Conservation (phyloP, 371 early-diverging fungal species). For the Rhizopus arrhizus region DNA sequence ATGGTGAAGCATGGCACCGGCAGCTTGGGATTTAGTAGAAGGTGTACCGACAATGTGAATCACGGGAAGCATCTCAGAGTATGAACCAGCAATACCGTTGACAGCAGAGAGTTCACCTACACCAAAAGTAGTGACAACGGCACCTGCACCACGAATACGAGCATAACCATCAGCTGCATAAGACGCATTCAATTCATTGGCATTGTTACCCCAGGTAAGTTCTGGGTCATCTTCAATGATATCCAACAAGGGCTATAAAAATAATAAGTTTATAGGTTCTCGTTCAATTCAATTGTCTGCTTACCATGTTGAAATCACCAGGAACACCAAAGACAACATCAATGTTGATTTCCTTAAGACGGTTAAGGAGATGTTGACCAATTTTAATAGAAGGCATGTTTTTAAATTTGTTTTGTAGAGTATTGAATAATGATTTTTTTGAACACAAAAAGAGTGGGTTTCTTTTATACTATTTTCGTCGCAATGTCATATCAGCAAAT, state of each 20-base stretch:
- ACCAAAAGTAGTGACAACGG: slow-evolving; percentile 58
- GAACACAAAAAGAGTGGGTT: neutral
- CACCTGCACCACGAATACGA: slow-evolving; percentile 40
- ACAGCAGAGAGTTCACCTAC: slow-evolving; percentile 58
- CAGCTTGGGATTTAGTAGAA: slow-evolving; percentile 38
- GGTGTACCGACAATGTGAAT: slow-evolving; percentile 60
- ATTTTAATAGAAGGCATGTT: slow-evolving; percentile 24
- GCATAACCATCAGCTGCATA: slow-evolving; percentile 64
- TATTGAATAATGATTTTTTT: neutral
- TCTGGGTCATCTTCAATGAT: slow-evolving; percentile 42
- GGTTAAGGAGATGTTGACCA: slow-evolving; percentile 40
- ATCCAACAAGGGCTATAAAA: slow-evolving; percentile 32
- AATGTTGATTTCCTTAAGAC: slow-evolving; percentile 52
- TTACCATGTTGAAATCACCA: slow-evolving; percentile 55
- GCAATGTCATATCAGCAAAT: neutral
- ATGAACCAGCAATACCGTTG: slow-evolving; percentile 60
- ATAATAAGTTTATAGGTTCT: neutral
- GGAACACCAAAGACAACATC: slow-evolving; percentile 52
- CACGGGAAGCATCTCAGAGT: slow-evolving; percentile 57
- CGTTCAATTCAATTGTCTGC: neutral
- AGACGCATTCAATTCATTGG: slow-evolving; percentile 52
- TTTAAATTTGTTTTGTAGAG: neutral
- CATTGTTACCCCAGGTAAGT: slow-evolving; percentile 43
- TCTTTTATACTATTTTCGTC: slow-evolving; percentile 1
- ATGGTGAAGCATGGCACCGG: slow-evolving; percentile 52